Base-by-base conservation (phyloP, 2,329 filamentous ascomycete genomes). In the Exophiala viscosa region DNA sequence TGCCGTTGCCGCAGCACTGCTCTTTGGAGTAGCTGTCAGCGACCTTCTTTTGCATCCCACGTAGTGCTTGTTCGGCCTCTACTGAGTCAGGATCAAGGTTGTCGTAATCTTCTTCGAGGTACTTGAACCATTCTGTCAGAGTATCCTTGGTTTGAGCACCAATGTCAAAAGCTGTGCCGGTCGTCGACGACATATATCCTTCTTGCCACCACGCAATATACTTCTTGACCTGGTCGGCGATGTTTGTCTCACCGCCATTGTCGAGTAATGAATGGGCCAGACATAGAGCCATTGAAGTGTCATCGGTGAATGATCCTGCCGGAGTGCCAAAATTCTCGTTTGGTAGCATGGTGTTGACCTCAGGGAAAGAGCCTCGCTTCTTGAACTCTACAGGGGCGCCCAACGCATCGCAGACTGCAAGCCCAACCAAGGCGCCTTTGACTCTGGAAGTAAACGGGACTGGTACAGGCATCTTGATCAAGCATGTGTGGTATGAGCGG, bases 211-310 rank as follows among this genome's bases (percentile, higher is more conserved):
- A 75, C 4, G 63, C 58, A 4, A 72, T 55, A 48, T 70, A 75
- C 44, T 69, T 66, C 20, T 61, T 51, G 35, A 72, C 65, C 6
- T 59, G 56, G 10, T 69, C 63, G 42, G 65, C 58, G 48, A 69
- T 69, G 7, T 56, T 50, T 39, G 52, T 43, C 20, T 38, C 17
- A 20, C 65, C 66, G 1, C 60, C 53, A 6, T 54, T 62, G 31
- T 69, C 64, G 46, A 69, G 66, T 11, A 75, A 62, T 15, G 71
- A 70, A 39, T 68, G 61, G 2, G 70, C 68, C 4, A 75, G 67
- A 43, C 72, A 73, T 9, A 75, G 62, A 3, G 72, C 70, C 69
- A 74, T 72, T 10, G 70, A 68, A 1, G 70, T 74, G 52, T 75
- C 72, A 57, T 74, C 72, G 3, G 72, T 73, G 61, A 70, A 75